Evolutionary conservation across 345 rosid genomes (phyloP), one percentile per base, ranked within the genome.

Genomic region (Hibiscus tridactylites): DNA sequence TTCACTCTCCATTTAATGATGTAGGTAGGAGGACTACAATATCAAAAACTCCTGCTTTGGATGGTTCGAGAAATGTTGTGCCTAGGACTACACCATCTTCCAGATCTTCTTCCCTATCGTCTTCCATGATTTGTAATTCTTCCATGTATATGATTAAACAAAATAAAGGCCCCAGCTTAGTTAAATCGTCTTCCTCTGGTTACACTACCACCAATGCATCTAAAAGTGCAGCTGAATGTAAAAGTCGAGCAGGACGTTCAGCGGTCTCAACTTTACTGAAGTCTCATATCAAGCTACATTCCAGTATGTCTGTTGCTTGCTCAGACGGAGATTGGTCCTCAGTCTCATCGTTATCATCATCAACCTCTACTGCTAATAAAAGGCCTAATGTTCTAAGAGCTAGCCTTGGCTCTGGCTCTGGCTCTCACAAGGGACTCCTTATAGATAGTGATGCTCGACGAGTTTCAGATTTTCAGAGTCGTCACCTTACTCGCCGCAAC

Each of bases 291-390:
- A 89, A 79, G 79, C 80, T 69, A 37, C 77, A 91, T 58, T 79
- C 88, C 52, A 84, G 68, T 74, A 73, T 75, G 75, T 86, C 91
- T 71, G 84, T 88, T 74, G 77, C 89, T 73, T 89, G 91, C 85
- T 82, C 97, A 77, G 76, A 83, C 71, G 83, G 88, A 79, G 96
- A 95, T 80, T 82, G 88, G 94, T 89, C 98, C 66, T 83, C 85
- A 24, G 88, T 68, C 37, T 87, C 91, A 50, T 63, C 76, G 1
- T 80, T 88, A 33, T 84, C 91, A 57, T 79, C 89, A 49, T 83
- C 91, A 57, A 83, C 83, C 74, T 82, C 87, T 63, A 83, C 88
- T 26, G 85, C 82, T 73, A 83, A 73, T 63, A 88, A 79, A 78
- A 80, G 75, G 78, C 77, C 79, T 67, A 85, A 67, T 58, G 56